Percentiles rank a stretch among this genome's conserved stretches.
These are phyloP conservation scores for Rostrohypoxylon terebratum DNA, from an alignment of 495 filamentous ascomycete species.

Conservation along the genomic window DNA sequence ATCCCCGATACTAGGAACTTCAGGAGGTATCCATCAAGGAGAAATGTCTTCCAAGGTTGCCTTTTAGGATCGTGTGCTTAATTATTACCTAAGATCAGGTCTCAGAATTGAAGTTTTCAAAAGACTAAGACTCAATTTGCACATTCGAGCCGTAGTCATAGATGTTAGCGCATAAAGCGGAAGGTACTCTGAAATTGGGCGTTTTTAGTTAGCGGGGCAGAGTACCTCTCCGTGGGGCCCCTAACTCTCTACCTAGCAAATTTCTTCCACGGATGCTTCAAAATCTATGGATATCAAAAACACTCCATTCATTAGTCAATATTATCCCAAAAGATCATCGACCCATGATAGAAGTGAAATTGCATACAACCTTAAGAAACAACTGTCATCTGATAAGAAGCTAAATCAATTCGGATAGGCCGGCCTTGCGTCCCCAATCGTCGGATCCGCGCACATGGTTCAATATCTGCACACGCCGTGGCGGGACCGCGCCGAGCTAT, in stretches of 20 bases:
- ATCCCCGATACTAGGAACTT: neutral
- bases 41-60: neutral
- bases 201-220: constrained; percentile 1
- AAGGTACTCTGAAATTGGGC: neutral
- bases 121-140: neutral
- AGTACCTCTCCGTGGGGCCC: constrained; percentile 17
- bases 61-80: neutral
- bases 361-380: constrained; percentile 1
- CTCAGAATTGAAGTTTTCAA: neutral
- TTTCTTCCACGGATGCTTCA: constrained; percentile 12
- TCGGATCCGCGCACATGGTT: constrained; percentile 63
- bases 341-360: constrained; percentile 20
- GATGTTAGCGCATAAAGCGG: constrained; percentile 1
- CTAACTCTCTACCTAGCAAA: constrained; percentile 11
- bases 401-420: neutral
- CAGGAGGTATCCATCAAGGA: neutral
- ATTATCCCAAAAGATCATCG: neutral
- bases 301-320: constrained; percentile 2
- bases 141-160: neutral
- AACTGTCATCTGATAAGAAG: neutral
- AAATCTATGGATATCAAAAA: neutral
- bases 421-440: neutral
- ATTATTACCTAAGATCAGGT: neutral
- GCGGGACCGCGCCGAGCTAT: constrained; percentile 73
- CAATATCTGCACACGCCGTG: constrained; percentile 85